These are phyloP conservation scores for Cordyceps fumosorosea DNA, from an alignment of 2,329 filamentous ascomycete genomes.

Conservation along the genomic window DNA sequence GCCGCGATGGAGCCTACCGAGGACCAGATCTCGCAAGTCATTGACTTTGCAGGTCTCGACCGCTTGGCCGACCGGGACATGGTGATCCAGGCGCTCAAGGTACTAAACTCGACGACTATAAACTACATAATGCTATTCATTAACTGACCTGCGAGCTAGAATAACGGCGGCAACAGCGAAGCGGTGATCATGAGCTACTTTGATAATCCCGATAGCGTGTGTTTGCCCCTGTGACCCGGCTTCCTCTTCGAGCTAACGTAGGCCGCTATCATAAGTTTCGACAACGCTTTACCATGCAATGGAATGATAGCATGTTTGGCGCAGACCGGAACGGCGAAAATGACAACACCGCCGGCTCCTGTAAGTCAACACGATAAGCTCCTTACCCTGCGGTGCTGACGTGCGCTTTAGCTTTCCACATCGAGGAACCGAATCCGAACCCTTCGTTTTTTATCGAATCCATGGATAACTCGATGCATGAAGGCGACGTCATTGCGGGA, in stretches of 20 bases:
- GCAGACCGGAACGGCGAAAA: constrained; percentile 45
- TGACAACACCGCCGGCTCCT: constrained; percentile 35
- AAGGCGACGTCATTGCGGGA: constrained; percentile 33
- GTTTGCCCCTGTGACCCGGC: constrained; percentile 11
- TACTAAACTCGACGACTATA: constrained; percentile 15
- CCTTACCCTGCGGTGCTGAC: neutral
- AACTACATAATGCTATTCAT: neutral
- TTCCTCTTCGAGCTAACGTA: neutral
- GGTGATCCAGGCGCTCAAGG: constrained; percentile 37
- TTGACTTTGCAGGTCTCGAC: constrained; percentile 35
- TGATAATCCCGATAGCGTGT: constrained; percentile 36
- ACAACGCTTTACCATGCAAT: constrained; percentile 39
- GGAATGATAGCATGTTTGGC: constrained; percentile 49
- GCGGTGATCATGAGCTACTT: constrained; percentile 47
- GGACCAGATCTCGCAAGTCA: constrained; percentile 31
- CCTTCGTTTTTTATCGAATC: constrained; percentile 6
- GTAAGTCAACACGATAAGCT: constrained; percentile 26
- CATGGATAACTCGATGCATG: neutral
- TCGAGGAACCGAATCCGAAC: constrained; percentile 45
- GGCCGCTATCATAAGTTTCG: constrained; percentile 31
- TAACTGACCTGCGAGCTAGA: constrained; percentile 18
- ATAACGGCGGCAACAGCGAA: constrained; percentile 39
- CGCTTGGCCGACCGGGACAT: constrained; percentile 31
- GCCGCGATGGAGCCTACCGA: constrained; percentile 30
- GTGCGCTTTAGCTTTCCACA: constrained; percentile 42